Percentiles rank a stretch among this genome's conserved stretches.
These are phyloP conservation scores for Wickerhamiella alocasiicola DNA, from an alignment of 805 yeast genomes.

Conservation along the genomic window DNA sequence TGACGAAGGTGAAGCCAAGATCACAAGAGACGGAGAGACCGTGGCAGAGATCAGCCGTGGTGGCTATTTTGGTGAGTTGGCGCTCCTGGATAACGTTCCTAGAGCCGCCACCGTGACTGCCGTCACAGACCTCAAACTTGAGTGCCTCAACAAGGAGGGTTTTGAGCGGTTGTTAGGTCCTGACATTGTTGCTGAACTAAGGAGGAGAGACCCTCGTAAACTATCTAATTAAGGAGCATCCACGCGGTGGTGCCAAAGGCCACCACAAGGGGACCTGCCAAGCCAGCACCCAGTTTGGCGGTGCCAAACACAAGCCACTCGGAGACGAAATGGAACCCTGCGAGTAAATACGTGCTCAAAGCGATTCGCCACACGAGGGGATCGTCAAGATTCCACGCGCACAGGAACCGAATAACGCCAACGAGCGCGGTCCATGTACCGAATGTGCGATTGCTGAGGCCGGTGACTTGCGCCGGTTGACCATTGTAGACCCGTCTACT, in stretches of 20 bases:
- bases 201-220: slow-evolving; percentile 60
- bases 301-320: slow-evolving; percentile 77
- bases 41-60: slow-evolving; percentile 57
- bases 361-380: slow-evolving; percentile 67
- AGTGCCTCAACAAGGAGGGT: slow-evolving; percentile 83
- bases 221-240: slow-evolving; percentile 40
- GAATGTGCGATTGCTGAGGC: slow-evolving; percentile 84
- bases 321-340: slow-evolving; percentile 66
- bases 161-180: slow-evolving; percentile 92
- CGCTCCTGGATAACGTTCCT: slow-evolving; percentile 79
- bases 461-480: slow-evolving; percentile 44
- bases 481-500: slow-evolving; percentile 70
- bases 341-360: slow-evolving; percentile 68
- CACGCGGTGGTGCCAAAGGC: slow-evolving; percentile 60
- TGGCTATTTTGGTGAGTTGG: slow-evolving; percentile 94
- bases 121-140: slow-evolving; percentile 62
- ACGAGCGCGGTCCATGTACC: slow-evolving; percentile 96
- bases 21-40: slow-evolving; percentile 43
- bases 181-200: slow-evolving; percentile 68
- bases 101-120: slow-evolving; percentile 91
- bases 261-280: slow-evolving; percentile 79
- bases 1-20: slow-evolving; percentile 74
- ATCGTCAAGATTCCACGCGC: slow-evolving; percentile 63
- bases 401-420: slow-evolving; percentile 71
- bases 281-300: slow-evolving; percentile 75